Conservation (phyloP, 1,284 basidiomycete species). For the Serendipita sp. region DNA sequence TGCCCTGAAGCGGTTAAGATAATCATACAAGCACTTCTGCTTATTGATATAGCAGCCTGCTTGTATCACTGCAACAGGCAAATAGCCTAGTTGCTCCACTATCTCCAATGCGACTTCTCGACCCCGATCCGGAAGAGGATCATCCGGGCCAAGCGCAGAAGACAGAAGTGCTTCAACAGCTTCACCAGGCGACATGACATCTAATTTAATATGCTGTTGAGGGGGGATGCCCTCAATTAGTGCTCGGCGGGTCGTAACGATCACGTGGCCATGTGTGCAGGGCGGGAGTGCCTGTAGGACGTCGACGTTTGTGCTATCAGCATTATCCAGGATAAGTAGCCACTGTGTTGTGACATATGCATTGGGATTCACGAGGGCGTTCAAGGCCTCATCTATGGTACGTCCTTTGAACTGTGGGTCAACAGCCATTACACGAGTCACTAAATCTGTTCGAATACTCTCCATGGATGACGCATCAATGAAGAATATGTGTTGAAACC, state of each 20-base stretch:
- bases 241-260: neutral
- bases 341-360: neutral
- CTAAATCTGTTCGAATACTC: neutral
- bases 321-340: neutral
- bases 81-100: neutral
- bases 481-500: neutral
- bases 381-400: neutral
- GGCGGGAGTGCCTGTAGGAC: neutral
- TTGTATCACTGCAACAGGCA: neutral
- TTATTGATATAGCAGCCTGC: neutral
- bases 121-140: neutral
- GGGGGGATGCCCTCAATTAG: neutral
- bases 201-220: neutral
- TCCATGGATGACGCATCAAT: neutral
- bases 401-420: neutral
- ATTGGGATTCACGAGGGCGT: neutral
- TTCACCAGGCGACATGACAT: neutral
- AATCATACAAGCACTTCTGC: neutral
- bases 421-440: neutral
- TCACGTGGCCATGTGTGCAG: neutral
- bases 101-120: neutral
- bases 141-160: neutral
- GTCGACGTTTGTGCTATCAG: neutral
- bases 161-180: neutral
- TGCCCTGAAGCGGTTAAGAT: neutral